Conservation (phyloP, 2,329 filamentous ascomycete species). For the Sarocladium oryzae region DNA sequence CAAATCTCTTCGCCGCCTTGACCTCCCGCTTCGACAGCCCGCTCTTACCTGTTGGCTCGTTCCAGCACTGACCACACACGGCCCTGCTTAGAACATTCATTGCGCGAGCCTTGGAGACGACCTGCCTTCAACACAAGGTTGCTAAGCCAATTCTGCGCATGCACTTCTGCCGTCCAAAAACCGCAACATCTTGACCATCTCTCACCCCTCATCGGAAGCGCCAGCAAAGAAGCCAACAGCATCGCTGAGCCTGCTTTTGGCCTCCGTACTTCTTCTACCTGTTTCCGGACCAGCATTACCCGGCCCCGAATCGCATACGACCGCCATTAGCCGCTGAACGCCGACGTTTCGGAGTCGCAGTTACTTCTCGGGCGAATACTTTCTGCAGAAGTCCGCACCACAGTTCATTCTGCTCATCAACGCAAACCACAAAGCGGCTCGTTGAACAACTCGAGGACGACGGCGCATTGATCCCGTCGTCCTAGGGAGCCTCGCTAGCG, state of each 20-base stretch:
- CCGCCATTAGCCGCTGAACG: not conserved
- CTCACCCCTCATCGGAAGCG: too few relatives aligned
- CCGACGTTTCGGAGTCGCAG: slow-evolving; percentile 1
- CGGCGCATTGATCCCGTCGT: slow-evolving; percentile 5
- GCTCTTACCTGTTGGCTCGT: not conserved
- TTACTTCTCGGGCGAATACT: not conserved
- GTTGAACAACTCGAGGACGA: not conserved
- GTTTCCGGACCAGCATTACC: not conserved
- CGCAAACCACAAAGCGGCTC: not conserved
- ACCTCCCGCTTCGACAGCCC: not conserved
- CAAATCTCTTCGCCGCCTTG: not conserved
- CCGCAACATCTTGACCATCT: too few relatives aligned
- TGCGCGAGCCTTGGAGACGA: too few relatives aligned
- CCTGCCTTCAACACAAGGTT: too few relatives aligned
- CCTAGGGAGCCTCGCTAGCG: slow-evolving; percentile 1
- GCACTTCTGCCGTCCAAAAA: too few relatives aligned
- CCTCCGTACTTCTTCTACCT: not conserved
- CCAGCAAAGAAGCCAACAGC: not conserved
- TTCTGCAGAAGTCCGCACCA: not conserved
- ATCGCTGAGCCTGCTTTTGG: not conserved
- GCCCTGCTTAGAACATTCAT: not conserved
- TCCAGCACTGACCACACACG: not conserved
- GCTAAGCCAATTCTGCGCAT: too few relatives aligned
- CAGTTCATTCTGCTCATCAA: not conserved
- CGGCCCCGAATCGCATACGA: not conserved